A percentile compares a stretch with the other conserved stretches of the same genome.
Evolutionary conservation across 2,329 filamentous ascomycete species (phyloP).

Genomic region (Epicoccum nigrum): DNA sequence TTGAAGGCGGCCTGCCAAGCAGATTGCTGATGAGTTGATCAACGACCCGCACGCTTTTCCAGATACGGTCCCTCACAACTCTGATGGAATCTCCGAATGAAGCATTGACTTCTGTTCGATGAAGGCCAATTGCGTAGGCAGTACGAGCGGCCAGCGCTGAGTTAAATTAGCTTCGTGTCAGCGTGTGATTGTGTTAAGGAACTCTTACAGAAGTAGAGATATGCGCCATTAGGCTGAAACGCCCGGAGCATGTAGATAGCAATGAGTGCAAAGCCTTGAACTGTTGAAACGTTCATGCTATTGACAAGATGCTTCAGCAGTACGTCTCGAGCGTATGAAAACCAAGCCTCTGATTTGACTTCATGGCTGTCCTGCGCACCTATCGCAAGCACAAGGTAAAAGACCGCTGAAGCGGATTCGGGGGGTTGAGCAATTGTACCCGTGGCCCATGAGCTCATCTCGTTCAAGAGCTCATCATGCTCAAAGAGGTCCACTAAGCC

Average conservation of each 20-base stretch:
- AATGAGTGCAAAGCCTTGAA: conserved; percentile 59
- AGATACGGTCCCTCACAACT: conserved; percentile 55
- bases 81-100: conserved; percentile 54
- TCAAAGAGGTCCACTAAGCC: conserved; percentile 59
- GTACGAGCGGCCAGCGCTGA: conserved; percentile 55
- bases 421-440: conserved; percentile 30
- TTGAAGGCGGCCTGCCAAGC: conserved; percentile 59
- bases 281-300: conserved; percentile 57
- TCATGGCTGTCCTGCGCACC: conserved; percentile 54
- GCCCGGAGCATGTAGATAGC: conserved; percentile 60
- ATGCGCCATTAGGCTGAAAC: conserved; percentile 60
- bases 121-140: conserved; percentile 59
- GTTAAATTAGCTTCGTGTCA: background rate
- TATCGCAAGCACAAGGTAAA: conserved; percentile 59
- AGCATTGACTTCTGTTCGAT: conserved; percentile 59
- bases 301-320: conserved; percentile 55
- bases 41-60: conserved; percentile 60
- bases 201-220: conserved; percentile 54
- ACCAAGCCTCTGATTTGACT: conserved; percentile 54
- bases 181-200: background rate
- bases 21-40: conserved; percentile 60
- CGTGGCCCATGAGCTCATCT: conserved; percentile 37
- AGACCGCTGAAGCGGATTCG: conserved; percentile 55
- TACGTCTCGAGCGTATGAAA: conserved; percentile 53
- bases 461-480: conserved; percentile 38